phyloP scores from a whole-genome alignment of 352 stramenopile species.

The Phytophthora pinifolia region DNA sequence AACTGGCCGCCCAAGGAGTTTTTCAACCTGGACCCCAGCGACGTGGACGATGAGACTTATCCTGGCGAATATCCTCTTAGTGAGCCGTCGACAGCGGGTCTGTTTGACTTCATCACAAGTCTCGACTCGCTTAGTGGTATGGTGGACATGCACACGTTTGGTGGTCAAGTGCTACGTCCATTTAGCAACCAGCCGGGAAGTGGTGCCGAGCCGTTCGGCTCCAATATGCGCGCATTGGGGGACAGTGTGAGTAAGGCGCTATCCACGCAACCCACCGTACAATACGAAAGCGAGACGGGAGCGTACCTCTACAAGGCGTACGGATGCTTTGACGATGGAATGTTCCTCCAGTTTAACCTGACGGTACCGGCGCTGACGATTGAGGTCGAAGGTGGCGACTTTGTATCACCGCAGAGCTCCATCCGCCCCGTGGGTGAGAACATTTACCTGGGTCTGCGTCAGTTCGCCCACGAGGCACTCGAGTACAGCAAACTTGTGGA shows the following conservation, averaged over 20 bases:
- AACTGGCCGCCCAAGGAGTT: conserved; percentile 67
- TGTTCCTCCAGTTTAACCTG: conserved; percentile 61
- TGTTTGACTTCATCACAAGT: conserved; percentile 59
- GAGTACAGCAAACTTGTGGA: conserved; percentile 48
- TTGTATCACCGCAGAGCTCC: conserved; percentile 56
- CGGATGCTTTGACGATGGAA: conserved; percentile 66
- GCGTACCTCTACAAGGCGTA: conserved; percentile 65
- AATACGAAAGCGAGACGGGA: conserved; percentile 60
- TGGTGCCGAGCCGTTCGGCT: conserved; percentile 48
- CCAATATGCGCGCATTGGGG: conserved; percentile 44
- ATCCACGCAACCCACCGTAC: conserved; percentile 31
- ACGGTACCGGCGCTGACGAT: conserved; percentile 68
- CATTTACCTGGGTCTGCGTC: conserved; percentile 55
- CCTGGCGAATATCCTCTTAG: conserved; percentile 58
- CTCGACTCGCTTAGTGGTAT: conserved; percentile 46
- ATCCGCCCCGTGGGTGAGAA: conserved; percentile 59
- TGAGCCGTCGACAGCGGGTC: conserved; percentile 46
- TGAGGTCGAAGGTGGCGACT: conserved; percentile 69
- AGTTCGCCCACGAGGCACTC: conserved; percentile 56
- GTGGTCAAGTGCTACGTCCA: conserved; percentile 56
- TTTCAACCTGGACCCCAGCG: conserved; percentile 47
- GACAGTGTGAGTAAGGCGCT: conserved; percentile 51
- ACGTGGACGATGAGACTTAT: conserved; percentile 52
- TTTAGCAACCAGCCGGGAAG: conserved; percentile 54
- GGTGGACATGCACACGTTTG: conserved; percentile 72